These are phyloP conservation scores for Ophiocordyceps camponoti-leonardi DNA, from an alignment of 2,329 filamentous ascomycete species.

Conservation along the genomic window DNA sequence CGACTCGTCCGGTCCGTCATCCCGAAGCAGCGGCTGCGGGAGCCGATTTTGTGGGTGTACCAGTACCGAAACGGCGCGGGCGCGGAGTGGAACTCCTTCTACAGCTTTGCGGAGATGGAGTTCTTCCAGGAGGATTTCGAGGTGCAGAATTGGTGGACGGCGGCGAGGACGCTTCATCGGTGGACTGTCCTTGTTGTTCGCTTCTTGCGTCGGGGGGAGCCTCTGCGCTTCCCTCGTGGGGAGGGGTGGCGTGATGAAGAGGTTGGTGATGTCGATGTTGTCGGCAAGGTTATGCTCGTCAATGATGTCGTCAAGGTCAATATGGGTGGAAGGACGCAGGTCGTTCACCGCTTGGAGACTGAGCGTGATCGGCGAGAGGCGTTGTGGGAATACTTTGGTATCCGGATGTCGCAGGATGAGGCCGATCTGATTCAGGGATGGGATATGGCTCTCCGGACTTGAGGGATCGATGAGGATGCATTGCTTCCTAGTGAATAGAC, in stretches of 20 bases:
- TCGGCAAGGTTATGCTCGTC: conserved; percentile 10
- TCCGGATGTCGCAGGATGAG: conserved; percentile 20
- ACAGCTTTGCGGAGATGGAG: conserved; percentile 49
- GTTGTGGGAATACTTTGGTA: conserved; percentile 28
- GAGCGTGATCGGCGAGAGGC: conserved; percentile 30
- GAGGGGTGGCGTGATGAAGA: neutral
- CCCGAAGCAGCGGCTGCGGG: conserved; percentile 19
- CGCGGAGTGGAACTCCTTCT: conserved; percentile 39
- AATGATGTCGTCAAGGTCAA: conserved; percentile 8
- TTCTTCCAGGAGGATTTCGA: conserved; percentile 20
- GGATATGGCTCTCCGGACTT: neutral
- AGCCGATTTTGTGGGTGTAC: conserved; percentile 43
- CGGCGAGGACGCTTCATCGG: neutral
- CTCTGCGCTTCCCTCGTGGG: neutral
- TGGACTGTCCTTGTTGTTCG: conserved; percentile 2
- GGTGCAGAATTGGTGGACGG: conserved; percentile 4
- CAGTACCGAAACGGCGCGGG: conserved; percentile 31
- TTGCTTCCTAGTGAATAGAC: too few species aligned
- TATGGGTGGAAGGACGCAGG: conserved; percentile 6
- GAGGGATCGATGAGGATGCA: too few species aligned
- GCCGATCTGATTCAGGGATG: neutral
- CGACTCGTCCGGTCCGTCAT: conserved; percentile 32
- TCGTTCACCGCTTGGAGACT: conserved; percentile 13
- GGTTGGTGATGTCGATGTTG: neutral
- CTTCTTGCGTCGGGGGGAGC: neutral